Evolutionary conservation across 1,139 yeast species (phyloP).

Genomic region (Yamadazyma membranifaciens): DNA sequence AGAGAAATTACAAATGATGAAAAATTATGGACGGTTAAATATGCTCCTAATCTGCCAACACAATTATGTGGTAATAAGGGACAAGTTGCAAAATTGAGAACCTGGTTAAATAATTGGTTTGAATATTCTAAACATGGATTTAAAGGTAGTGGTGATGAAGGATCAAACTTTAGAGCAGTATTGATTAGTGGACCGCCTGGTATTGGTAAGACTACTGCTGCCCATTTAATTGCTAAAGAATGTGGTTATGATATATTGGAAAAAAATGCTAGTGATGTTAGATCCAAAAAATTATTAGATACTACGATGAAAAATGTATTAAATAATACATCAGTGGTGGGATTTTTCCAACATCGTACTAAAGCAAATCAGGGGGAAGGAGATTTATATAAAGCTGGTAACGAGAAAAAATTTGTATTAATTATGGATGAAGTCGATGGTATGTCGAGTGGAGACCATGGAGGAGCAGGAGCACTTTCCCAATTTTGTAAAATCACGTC

Average conservation of each 20-base stretch:
- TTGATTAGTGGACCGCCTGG: conserved; percentile 87
- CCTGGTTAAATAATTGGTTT: conserved; percentile 84
- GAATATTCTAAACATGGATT: conserved; percentile 54
- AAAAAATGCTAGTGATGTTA: conserved; percentile 83
- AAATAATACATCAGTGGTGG: conserved; percentile 80
- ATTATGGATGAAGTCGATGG: conserved; percentile 99
- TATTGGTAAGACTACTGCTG: conserved; percentile 79
- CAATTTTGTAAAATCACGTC: conserved; percentile 80
- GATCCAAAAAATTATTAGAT: conserved; percentile 77
- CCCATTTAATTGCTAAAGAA: conserved; percentile 66
- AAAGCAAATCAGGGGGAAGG: conserved; percentile 11
- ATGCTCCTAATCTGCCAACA: conserved; percentile 73
- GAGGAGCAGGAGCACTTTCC: conserved; percentile 96
- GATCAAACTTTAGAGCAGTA: conserved; percentile 71
- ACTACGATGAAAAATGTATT: conserved; percentile 67
- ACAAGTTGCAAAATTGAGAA: conserved; percentile 59
- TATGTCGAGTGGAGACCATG: conserved; percentile 98
- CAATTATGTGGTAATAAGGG: conserved; percentile 94
- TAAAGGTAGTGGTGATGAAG: conserved; percentile 56
- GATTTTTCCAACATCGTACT: conserved; percentile 56
- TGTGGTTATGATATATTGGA: conserved; percentile 73
- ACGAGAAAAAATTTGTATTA: conserved; percentile 61
- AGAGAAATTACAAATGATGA: conserved; percentile 44
- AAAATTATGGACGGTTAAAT: conserved; percentile 87
- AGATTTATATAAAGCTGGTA: conserved; percentile 22